Percentiles rank a stretch among this genome's conserved stretches.
These are phyloP conservation scores for Aspergillus nanangensis DNA, from an alignment of 495 filamentous ascomycete species.

Conservation along the genomic window DNA sequence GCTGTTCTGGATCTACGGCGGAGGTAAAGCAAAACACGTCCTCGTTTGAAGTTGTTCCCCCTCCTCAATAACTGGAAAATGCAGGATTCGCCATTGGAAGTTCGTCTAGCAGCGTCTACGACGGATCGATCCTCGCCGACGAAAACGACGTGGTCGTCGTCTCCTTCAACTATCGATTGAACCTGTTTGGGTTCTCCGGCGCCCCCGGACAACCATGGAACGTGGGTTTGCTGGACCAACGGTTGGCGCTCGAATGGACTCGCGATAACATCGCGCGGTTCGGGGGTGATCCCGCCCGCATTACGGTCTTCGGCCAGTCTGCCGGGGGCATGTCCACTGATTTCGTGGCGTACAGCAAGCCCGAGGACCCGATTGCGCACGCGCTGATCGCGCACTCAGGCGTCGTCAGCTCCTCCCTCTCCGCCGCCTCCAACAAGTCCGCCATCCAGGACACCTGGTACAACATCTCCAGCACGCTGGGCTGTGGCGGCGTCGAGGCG, in stretches of 20 bases:
- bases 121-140: constrained; percentile 14
- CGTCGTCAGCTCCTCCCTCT: constrained; percentile 7
- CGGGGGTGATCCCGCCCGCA: constrained; percentile 26
- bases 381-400: constrained; percentile 20
- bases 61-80: constrained; percentile 6
- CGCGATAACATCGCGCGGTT: constrained; percentile 26
- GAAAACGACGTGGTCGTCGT: constrained; percentile 12
- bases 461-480: constrained; percentile 30
- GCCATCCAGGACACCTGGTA: constrained; percentile 23
- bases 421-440: neutral
- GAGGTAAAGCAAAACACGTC: constrained; percentile 6
- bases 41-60: constrained; percentile 12
- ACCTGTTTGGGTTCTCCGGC: constrained; percentile 31
- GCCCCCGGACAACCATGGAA: constrained; percentile 21
- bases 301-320: constrained; percentile 30
- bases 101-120: constrained; percentile 19
- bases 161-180: constrained; percentile 21
- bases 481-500: constrained; percentile 25
- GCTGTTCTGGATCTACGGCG: constrained; percentile 27
- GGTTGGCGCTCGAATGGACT: constrained; percentile 30
- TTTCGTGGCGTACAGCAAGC: constrained; percentile 17
- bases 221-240: constrained; percentile 27
- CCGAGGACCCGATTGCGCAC: constrained; percentile 25
- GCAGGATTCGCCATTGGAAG: constrained; percentile 21
- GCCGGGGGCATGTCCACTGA: constrained; percentile 23